phyloP scores from a whole-genome alignment of 441 rosid species.

The Bruguiera hainesii region DNA sequence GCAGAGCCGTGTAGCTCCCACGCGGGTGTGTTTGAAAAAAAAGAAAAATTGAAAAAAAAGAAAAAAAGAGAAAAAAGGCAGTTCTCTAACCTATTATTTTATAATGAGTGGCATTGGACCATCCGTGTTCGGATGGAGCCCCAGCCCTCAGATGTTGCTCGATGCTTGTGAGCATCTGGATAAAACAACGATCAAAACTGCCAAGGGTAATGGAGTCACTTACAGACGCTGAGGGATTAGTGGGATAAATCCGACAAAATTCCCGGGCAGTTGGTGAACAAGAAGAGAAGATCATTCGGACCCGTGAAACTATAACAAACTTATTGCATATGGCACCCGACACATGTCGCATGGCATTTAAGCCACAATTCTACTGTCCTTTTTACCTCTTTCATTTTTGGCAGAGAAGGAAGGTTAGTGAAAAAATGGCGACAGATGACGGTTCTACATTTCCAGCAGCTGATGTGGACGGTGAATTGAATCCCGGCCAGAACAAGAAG shows the following conservation, averaged over 20 bases:
- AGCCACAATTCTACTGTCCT: neutral
- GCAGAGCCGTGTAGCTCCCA: no score
- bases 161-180: no score
- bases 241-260: constrained; percentile 12
- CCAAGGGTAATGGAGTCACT: neutral
- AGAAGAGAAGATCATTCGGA: neutral
- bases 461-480: constrained; percentile 34
- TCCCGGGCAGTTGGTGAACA: constrained; percentile 19
- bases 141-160: no score
- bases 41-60: no score
- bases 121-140: no score
- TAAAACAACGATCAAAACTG: no score
- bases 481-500: constrained; percentile 32
- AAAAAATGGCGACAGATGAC: constrained; percentile 32
- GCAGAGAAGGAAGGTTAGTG: neutral
- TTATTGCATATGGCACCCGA: neutral
- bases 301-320: constrained; percentile 16
- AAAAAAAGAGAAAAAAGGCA: no score
- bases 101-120: no score
- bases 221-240: neutral
- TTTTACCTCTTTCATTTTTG: neutral
- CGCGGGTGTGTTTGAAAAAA: no score
- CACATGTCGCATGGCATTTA: constrained; percentile 2
- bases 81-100: no score
- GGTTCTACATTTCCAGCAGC: constrained; percentile 41